These are phyloP conservation scores for Hevea brasiliensis DNA, from an alignment of 345 rosid species.

Conservation along the genomic window DNA sequence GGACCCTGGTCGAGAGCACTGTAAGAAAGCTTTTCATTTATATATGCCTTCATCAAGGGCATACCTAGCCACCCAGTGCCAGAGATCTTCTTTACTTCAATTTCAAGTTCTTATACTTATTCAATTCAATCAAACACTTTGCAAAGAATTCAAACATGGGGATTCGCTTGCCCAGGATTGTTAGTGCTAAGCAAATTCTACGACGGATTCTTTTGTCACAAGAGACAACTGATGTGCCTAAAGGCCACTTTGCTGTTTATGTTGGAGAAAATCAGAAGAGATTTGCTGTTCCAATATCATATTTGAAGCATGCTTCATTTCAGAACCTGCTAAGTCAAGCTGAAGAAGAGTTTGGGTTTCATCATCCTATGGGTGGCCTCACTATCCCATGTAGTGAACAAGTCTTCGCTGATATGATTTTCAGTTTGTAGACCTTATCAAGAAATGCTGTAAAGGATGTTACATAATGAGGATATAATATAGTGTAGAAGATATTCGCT, in stretches of 20 bases:
- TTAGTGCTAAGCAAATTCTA: constrained; percentile 11
- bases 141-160: constrained; percentile 8
- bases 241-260: constrained; percentile 34
- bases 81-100: neutral
- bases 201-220: neutral
- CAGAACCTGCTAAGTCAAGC: constrained; percentile 15
- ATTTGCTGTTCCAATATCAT: neutral
- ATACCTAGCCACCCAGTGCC: neutral
- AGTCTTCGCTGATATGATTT: constrained; percentile 1
- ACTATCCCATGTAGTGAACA: constrained; percentile 13
- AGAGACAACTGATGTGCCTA: constrained; percentile 22
- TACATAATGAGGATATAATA: no score
- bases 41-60: neutral
- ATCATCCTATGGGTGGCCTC: constrained; percentile 15
- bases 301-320: constrained; percentile 13
- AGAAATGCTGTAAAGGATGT: no score
- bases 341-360: constrained; percentile 19
- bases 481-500: neutral
- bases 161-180: constrained; percentile 7
- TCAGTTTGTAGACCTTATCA: neutral
- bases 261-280: constrained; percentile 23
- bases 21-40: neutral
- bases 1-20: neutral
- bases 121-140: neutral
- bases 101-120: no score